Evolutionary conservation across 495 filamentous ascomycete genomes (phyloP).

Genomic region (Astrothelium macrocarpum): DNA sequence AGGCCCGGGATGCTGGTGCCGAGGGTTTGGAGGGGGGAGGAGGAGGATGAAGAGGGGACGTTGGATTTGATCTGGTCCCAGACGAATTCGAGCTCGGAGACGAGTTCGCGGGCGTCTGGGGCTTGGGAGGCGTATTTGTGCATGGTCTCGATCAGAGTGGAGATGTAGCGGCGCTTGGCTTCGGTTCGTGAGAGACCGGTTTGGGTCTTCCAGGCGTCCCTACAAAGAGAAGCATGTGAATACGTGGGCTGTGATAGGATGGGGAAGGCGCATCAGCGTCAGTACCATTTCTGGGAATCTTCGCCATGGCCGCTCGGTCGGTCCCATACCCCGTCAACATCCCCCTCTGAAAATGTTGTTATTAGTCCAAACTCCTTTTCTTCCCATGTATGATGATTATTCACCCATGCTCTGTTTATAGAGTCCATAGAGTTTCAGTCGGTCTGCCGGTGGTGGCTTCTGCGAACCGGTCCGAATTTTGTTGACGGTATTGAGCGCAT

Average conservation of each 20-base stretch:
- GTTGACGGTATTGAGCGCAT: conserved; percentile 96
- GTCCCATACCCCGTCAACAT: conserved; percentile 87
- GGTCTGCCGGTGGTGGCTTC: conserved; percentile 74
- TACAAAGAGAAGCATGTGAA: conserved; percentile 16
- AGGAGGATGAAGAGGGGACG: conserved; percentile 48
- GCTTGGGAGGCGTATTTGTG: conserved; percentile 79
- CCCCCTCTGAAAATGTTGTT: conserved; percentile 54
- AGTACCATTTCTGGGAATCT: conserved; percentile 49
- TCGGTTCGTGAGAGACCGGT: conserved; percentile 73
- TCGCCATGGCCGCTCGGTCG: conserved; percentile 42
- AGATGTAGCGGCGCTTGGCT: conserved; percentile 89
- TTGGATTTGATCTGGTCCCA: conserved; percentile 97
- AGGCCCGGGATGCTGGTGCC: conserved; percentile 15
- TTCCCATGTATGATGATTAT: background rate
- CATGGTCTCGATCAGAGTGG: conserved; percentile 91
- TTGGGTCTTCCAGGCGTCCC: conserved; percentile 89
- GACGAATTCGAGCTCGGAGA: conserved; percentile 93
- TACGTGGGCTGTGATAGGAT: background rate
- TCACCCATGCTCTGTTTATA: conserved; percentile 95
- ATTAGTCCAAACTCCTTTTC: background rate
- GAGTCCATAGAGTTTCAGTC: conserved; percentile 86
- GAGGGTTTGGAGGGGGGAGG: conserved; percentile 33
- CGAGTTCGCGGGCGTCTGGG: conserved; percentile 76
- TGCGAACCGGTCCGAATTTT: conserved; percentile 88
- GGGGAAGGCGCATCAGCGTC: background rate